Base-by-base conservation (phyloP, 495 filamentous ascomycete genomes). In the Neurospora sp. region DNA sequence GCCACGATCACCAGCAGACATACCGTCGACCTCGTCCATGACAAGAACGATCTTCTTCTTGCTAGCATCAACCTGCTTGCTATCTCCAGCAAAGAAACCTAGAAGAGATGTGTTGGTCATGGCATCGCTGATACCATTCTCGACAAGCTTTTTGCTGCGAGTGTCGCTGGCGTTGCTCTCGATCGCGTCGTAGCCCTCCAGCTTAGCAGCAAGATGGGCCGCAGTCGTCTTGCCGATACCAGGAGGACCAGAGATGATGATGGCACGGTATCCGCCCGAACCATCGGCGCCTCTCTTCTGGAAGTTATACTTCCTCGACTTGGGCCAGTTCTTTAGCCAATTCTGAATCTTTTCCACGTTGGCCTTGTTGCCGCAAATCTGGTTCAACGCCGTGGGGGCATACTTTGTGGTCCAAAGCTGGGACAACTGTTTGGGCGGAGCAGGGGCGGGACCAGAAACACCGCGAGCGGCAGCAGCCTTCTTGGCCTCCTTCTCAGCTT, bases 11-110 rank as follows among this genome's bases (percentile, higher is more conserved):
- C 96, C 96, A 54, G 94, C 94, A 69, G 94, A 97, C 96, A 99
- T 99, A 41, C 96, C 96, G 78, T 99, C 96, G 7, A 99, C 96
- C 81, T 99, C 96, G 77, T 99, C 96, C 96, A 99, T 98, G 84
- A 99, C 92, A 14, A 99, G 84, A 10, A 97, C 93, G 37, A 98
- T 88, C 73, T 97, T 97, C 84, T 94, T 95, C 82, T 94, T 98
- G 27, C 85, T 86, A 39, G 84, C 83, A 71, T 98, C 90, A 5
- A 97, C 90, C 73, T 92, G 88, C 83, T 94, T 91, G 46, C 91
- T 92, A 62, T 92, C 90, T 18, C 89, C 91, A n/a, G 94, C 91
- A 79, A 98, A 98, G 83, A 92, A 98, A 10, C 96, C 96, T 75
- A 93, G 88, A 35, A 99, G 82, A 8, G 95, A 98, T 9, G 90